Percentiles rank a stretch among this genome's conserved stretches.
phyloP scores from a whole-genome alignment of 2,329 filamentous ascomycete genomes.

The Diaporthe vaccinii region DNA sequence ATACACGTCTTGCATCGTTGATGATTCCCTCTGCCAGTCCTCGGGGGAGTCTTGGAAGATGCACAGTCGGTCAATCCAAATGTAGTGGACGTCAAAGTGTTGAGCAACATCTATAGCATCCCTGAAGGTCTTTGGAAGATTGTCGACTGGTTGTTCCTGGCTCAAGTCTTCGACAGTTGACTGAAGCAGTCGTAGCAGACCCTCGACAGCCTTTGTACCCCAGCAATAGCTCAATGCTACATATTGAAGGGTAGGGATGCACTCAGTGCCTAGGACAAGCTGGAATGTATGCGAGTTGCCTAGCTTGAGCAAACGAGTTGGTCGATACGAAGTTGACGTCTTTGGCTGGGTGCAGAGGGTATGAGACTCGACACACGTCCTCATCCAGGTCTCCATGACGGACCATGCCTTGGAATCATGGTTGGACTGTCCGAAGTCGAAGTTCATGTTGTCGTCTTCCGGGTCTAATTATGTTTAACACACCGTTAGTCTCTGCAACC shows the following conservation, averaged over 20 bases:
- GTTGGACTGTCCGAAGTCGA: not conserved
- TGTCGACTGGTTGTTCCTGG: not conserved
- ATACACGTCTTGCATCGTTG: not conserved
- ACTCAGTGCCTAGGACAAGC: not conserved
- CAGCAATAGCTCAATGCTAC: slow-evolving; percentile 10
- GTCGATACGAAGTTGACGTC: not conserved
- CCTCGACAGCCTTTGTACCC: not conserved
- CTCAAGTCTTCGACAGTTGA: not conserved
- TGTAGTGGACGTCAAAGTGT: not conserved
- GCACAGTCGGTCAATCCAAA: not conserved
- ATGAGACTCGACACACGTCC: not conserved
- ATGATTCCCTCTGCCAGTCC: not conserved
- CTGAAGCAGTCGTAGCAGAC: not conserved
- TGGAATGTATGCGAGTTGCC: not conserved
- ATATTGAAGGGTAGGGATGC: not conserved
- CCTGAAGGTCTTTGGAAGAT: not conserved
- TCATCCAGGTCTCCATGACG: slow-evolving; percentile 1
- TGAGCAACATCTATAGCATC: slow-evolving; percentile 3
- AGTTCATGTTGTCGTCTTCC: not conserved
- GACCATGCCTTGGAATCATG: not conserved
- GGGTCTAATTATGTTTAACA: not conserved
- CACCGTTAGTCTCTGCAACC: not conserved
- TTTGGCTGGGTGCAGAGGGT: not conserved
- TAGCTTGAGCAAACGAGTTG: not conserved
- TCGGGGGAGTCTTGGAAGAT: not conserved